Evolutionary conservation across 78 protist species (phyloP).

Genomic region (slime mould (Dictyostelium discoideum)): DNA sequence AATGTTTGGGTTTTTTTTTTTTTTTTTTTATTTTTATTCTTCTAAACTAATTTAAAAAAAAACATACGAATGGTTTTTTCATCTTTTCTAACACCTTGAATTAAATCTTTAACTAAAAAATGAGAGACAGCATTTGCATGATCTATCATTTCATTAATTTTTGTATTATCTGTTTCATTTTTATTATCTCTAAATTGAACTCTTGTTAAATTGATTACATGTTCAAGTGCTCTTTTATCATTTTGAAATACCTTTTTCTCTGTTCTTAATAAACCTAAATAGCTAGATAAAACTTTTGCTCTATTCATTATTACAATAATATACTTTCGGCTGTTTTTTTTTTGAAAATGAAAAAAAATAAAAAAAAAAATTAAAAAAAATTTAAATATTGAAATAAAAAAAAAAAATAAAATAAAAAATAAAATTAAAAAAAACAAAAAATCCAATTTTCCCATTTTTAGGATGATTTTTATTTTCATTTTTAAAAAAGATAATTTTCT

Average conservation of each 20-base stretch:
- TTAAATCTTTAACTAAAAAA: constrained; percentile 44
- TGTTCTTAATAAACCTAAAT: constrained; percentile 40
- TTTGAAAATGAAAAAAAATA: neutral
- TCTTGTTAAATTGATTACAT: constrained; percentile 23
- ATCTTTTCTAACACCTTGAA: constrained; percentile 62
- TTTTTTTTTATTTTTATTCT: no score
- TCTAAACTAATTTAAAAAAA: neutral
- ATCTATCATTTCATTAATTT: constrained; percentile 47
- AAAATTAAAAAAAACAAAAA: no score
- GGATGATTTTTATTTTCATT: no score
- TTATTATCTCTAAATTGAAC: constrained; percentile 47
- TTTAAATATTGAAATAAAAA: no score
- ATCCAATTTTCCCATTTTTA: no score
- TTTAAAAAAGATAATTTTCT: no score
- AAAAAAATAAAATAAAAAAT: no score
- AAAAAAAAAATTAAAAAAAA: neutral
- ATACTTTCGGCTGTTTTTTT: neutral
- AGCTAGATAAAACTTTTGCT: constrained; percentile 30
- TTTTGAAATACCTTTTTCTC: constrained; percentile 31
- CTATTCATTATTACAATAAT: neutral
- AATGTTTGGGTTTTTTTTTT: no score
- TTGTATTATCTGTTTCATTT: neutral
- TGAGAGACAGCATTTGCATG: constrained; percentile 72
- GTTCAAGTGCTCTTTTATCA: constrained; percentile 3
- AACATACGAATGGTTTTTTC: constrained; percentile 46